phyloP scores from a whole-genome alignment of 2,329 filamentous ascomycete species.

The Epichloe typhina region DNA sequence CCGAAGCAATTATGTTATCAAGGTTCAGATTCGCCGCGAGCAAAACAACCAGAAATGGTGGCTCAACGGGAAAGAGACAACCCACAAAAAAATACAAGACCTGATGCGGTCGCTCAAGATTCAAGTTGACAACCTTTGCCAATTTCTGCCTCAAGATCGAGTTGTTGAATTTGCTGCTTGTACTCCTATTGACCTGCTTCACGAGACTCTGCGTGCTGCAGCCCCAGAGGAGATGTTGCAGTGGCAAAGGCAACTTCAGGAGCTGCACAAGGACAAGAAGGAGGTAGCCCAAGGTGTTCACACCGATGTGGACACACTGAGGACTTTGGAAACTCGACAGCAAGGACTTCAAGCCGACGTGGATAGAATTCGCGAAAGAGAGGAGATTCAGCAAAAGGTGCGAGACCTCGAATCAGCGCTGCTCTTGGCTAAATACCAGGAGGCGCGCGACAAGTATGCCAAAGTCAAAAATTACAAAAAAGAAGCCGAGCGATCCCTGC shows the following conservation, averaged over 20 bases:
- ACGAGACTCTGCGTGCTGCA: conserved; percentile 78
- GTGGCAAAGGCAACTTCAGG: conserved; percentile 65
- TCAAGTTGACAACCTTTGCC: conserved; percentile 94
- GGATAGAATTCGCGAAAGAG: conserved; percentile 65
- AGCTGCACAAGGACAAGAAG: conserved; percentile 55
- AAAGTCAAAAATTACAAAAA: conserved; percentile 44
- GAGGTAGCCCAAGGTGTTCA: conserved; percentile 43
- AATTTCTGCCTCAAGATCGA: conserved; percentile 91
- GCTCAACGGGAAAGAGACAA: conserved; percentile 52
- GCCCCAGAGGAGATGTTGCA: conserved; percentile 68
- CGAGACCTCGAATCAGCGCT: conserved; percentile 51
- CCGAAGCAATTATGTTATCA: conserved; percentile 56
- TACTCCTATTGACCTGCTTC: conserved; percentile 66
- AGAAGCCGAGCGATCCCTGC: conserved; percentile 42
- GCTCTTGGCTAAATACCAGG: conserved; percentile 51
- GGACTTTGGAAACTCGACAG: conserved; percentile 59
- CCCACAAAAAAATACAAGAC: conserved; percentile 50
- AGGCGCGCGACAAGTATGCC: conserved; percentile 32
- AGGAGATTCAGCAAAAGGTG: conserved; percentile 51
- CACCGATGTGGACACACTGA: conserved; percentile 48
- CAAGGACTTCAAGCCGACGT: conserved; percentile 67
- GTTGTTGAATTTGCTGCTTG: conserved; percentile 87
- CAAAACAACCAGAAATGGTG: conserved; percentile 72
- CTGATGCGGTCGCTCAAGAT: conserved; percentile 66
- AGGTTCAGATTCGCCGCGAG: conserved; percentile 64